Base-by-base conservation (phyloP, 1,139 yeast genomes). In the Wickerhamomyces sp. region DNA sequence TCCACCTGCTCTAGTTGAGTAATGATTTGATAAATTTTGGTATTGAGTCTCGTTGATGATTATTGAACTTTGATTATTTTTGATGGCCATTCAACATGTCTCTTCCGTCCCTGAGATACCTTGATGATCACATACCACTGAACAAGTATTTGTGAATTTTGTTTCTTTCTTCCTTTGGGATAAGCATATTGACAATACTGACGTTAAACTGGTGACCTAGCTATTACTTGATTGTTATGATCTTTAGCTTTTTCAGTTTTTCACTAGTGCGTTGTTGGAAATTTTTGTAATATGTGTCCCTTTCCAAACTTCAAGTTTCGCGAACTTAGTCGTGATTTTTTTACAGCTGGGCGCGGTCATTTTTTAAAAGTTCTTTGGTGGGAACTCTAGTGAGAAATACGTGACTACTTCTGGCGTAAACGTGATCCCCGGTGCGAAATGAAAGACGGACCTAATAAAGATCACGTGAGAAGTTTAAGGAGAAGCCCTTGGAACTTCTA, bases 91-190 rank as follows among this genome's bases (percentile, higher is more conserved):
- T 27, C 27, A 4, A 10, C 26, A 27, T 11, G 39, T 37, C 33
- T 14, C 15, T 10, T n/a, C 18, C 36, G 10, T n/a, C 6, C 39
- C 38, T 18, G 11, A n/a, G 23, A 34, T 13, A 15, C 10, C 27
- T 32, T 46, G 38, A 39, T 37, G 43, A 39, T 45, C 63, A 85
- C 93, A 73, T 84, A 86, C 95, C 94, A 79, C 89, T 93, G 88
- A 90, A 91, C 79, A 93, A 94, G 87, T 91, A 85, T 77, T 85
- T 88, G 94, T 89, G 96, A 76, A 93, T 93, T 93, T 88, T 89
- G 82, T 88, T 89, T 85, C 99, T 91, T 77, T 93, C 98, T 79
- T 88, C 95, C 81, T 88, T 91, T 79, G 99, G 98, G 84, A 93
- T 93, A 81, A 93, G 86, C 99, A 93, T 93, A 72, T 70, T 87